A percentile compares a stretch with the other conserved stretches of the same genome.
Conservation (phyloP, 2,329 filamentous ascomycete genomes). For the Paraconiothyrium brasiliense region DNA sequence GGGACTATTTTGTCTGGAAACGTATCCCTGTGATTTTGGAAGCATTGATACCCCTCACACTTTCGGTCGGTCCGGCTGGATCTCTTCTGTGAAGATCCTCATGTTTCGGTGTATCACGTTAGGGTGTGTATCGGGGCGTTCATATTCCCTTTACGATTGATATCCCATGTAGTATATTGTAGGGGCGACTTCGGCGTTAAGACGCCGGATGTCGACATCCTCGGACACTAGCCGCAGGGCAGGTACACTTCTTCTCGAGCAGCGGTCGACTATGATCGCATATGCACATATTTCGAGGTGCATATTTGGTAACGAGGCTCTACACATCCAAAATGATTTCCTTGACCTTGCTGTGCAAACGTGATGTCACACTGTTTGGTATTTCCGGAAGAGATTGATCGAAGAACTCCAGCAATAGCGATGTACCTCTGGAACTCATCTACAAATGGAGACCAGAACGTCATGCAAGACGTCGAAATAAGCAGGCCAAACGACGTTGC, state of each 20-base stretch:
- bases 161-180: not conserved
- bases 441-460: no score
- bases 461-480: not conserved
- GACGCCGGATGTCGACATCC: not conserved
- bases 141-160: not conserved
- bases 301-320: not conserved
- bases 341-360: no score
- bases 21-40: not conserved
- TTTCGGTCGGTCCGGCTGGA: not conserved
- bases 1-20: not conserved
- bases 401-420: no score
- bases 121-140: not conserved
- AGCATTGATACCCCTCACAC: slow-evolving; percentile 7
- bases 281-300: not conserved
- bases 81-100: not conserved
- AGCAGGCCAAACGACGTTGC: not conserved
- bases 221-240: not conserved
- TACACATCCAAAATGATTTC: not conserved
- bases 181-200: not conserved
- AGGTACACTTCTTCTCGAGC: not conserved
- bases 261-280: not conserved
- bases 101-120: not conserved
- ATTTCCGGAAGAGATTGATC: no score
- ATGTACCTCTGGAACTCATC: no score
- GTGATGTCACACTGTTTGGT: no score